Percentiles rank a stretch among this genome's conserved stretches.
Evolutionary conservation across 164 flowering plant genomes (phyloP).

Genomic region (Cinnamomum chago): DNA sequence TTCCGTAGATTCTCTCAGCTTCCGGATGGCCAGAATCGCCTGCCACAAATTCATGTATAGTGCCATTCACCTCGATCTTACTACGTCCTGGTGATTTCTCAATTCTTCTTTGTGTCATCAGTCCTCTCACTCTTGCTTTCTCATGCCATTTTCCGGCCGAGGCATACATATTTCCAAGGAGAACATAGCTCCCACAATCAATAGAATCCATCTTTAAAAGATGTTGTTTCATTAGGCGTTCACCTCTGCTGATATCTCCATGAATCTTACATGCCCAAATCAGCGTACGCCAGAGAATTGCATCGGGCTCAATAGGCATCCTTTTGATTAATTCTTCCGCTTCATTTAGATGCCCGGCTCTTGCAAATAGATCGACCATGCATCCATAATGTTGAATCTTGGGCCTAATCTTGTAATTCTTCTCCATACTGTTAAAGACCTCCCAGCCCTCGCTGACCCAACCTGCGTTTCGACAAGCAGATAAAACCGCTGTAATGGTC

Average conservation of each 20-base stretch:
- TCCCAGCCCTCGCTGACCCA: constrained; percentile 26
- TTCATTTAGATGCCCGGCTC: constrained; percentile 37
- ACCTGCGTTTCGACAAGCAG: constrained; percentile 48
- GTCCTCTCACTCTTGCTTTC: constrained; percentile 34
- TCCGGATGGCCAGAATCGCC: constrained; percentile 42
- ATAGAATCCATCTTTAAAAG: constrained; percentile 18
- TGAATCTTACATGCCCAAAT: constrained; percentile 41
- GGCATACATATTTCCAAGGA: constrained; percentile 41
- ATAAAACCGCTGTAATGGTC: constrained; percentile 43
- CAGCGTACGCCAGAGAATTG: constrained; percentile 38
- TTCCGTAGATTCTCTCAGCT: constrained; percentile 31
- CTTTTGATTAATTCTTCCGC: constrained; percentile 40
- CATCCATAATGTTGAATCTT: constrained; percentile 51
- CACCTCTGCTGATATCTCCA: constrained; percentile 30
- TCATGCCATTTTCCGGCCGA: constrained; percentile 42
- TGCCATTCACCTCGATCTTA: constrained; percentile 37
- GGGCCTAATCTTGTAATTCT: constrained; percentile 30
- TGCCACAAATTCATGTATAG: constrained; percentile 39
- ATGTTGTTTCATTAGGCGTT: constrained; percentile 29
- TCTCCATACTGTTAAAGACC: constrained; percentile 28
- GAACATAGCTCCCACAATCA: constrained; percentile 40
- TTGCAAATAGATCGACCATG: constrained; percentile 42
- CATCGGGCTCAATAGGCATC: constrained; percentile 42
- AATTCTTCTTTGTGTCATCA: constrained; percentile 36
- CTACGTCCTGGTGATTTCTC: constrained; percentile 41